These are phyloP conservation scores for Taxillus chinensis DNA, from an alignment of 164 flowering plant genomes.

Conservation along the genomic window DNA sequence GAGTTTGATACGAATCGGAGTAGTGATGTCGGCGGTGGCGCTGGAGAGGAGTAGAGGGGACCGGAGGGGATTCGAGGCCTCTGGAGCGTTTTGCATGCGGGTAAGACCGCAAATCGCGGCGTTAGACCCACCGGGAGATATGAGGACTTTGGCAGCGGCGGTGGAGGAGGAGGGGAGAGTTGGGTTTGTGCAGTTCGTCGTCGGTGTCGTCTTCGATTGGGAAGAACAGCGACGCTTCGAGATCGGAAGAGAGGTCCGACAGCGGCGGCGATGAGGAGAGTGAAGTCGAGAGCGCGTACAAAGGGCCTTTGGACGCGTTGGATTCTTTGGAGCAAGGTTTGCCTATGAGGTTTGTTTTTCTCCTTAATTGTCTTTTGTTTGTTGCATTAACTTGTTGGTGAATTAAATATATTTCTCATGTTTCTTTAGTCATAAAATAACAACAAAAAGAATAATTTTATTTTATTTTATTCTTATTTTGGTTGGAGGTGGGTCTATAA, in stretches of 20 bases:
- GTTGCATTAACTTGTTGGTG: too few relatives aligned
- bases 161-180: background rate
- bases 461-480: too few relatives aligned
- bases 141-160: too few relatives aligned
- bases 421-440: too few relatives aligned
- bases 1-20: too few relatives aligned
- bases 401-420: too few relatives aligned
- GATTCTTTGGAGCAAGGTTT: slow-evolving; percentile 41
- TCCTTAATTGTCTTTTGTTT: background rate
- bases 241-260: slow-evolving; percentile 12
- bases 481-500: too few relatives aligned
- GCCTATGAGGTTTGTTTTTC: slow-evolving; percentile 30
- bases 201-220: slow-evolving; percentile 46
- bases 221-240: slow-evolving; percentile 30
- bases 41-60: too few relatives aligned
- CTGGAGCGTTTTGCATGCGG: too few relatives aligned
- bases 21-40: too few relatives aligned
- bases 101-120: background rate
- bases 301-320: slow-evolving; percentile 33
- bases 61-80: too few relatives aligned
- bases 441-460: too few relatives aligned
- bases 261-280: slow-evolving; percentile 18
- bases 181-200: slow-evolving; percentile 8
- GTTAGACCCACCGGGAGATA: slow-evolving; percentile 7
- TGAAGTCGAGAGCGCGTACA: slow-evolving; percentile 40